Evolutionary conservation across 805 yeast species (phyloP).

Genomic region (Saccharomycopsis guyanensis): DNA sequence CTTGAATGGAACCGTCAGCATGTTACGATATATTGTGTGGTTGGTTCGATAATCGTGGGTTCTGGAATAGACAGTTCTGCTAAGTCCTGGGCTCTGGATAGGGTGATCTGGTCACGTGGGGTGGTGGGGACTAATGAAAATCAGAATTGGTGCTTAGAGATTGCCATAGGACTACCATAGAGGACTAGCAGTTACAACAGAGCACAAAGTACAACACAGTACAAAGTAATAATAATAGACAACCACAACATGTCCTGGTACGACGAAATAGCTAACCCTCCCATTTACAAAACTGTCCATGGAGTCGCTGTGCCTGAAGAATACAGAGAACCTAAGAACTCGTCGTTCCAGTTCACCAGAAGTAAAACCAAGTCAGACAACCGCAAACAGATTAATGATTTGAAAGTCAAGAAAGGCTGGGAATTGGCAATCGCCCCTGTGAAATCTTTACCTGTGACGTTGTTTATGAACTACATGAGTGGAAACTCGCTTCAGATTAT

Average conservation of each 20-base stretch:
- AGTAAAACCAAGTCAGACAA: slow-evolving; percentile 1
- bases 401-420: slow-evolving; percentile 69
- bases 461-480: slow-evolving; percentile 86
- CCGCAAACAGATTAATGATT: slow-evolving; percentile 20
- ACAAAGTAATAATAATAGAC: too few relatives aligned
- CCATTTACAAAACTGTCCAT: slow-evolving; percentile 7
- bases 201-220: too few relatives aligned
- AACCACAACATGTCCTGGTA: background rate
- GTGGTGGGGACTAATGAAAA: too few relatives aligned
- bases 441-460: slow-evolving; percentile 82
- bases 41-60: too few relatives aligned
- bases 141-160: too few relatives aligned
- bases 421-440: slow-evolving; percentile 77
- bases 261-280: background rate
- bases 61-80: too few relatives aligned
- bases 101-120: too few relatives aligned
- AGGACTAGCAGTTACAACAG: too few relatives aligned
- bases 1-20: slow-evolving; percentile 46
- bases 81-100: too few relatives aligned
- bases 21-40: too few relatives aligned
- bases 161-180: too few relatives aligned
- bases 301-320: slow-evolving; percentile 9
- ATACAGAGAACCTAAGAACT: slow-evolving; percentile 8
- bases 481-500: slow-evolving; percentile 86
- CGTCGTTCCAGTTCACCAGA: slow-evolving; percentile 6